Evolutionary conservation across 2,329 filamentous ascomycete species (phyloP), one percentile per base, ranked within the genome.

Genomic region (Exophiala dermatitidis): DNA sequence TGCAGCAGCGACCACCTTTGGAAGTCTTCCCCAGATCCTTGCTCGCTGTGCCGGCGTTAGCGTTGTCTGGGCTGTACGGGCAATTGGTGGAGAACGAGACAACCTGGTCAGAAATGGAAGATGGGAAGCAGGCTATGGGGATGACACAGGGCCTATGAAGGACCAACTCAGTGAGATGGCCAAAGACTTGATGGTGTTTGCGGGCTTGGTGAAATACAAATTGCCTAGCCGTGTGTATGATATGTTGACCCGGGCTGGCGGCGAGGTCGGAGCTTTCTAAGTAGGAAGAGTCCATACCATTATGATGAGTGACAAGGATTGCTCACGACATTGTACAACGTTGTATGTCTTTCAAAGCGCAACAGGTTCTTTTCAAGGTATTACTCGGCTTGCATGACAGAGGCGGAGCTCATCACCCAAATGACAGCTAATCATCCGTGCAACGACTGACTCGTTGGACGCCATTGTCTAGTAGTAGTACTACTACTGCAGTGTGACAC

Each of bases 101-200:
- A 75, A 83, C 57, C 77, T 94, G 44, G 32, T 53, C 9, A 78
- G 79, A 52, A 79, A 77, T 54, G 83, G 84, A 30, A 80, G 85
- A 63, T 96, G 86, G 69, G 89, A 85, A 62, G 54, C 59, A 28
- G 85, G 81, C 59, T 85, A 85, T 69, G 82, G 83, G 65, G 79
- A 79, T 52, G 59, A 63, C 38, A 36, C 53, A 26, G 57, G 59
- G 41, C 55, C 45, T n/a, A 51, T 62, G 41, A 64, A 63, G 46
- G 55, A 58, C 26, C 62, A 64, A 46, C 38, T 64, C 30, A 73
- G 69, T 53, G 70, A 72, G 48, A 88, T 87, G 74, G 90, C 88
- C 37, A 83, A 90, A 69, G 91, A 97, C 70, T 72, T 96, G 64
- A 95, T 93, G 75, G 86, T 93, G 9, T 97, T 95, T 74, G 91